Conservation (phyloP, 192 early-diverging fungal species). For the Spinellus fusiger region DNA sequence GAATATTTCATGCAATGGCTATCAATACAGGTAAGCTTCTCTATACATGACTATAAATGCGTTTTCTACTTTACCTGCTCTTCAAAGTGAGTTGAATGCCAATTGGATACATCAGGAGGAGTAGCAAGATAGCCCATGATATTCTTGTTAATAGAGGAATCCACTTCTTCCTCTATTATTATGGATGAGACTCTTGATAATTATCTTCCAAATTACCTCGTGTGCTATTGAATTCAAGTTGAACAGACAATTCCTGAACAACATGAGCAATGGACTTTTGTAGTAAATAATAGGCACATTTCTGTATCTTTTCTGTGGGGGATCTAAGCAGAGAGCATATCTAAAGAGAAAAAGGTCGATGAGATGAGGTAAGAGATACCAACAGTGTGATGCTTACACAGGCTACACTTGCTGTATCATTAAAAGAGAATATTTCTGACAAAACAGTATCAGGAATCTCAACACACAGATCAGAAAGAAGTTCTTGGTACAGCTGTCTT, state of each 20-base stretch:
- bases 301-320: slow-evolving; percentile 35
- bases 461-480: slow-evolving; percentile 11
- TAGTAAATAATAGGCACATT: slow-evolving; percentile 29
- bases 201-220: slow-evolving; percentile 8
- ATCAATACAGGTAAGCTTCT: neutral
- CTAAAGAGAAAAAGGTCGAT: slow-evolving; percentile 4
- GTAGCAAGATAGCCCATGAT: neutral
- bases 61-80: slow-evolving; percentile 14
- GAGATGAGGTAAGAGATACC: neutral
- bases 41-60: too few relatives aligned
- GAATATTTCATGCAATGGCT: slow-evolving; percentile 39
- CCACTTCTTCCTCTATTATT: neutral
- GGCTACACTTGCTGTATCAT: neutral
- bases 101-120: slow-evolving; percentile 10
- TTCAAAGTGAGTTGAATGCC: slow-evolving; percentile 16
- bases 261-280: slow-evolving; percentile 13
- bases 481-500: slow-evolving; percentile 14
- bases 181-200: neutral
- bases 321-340: slow-evolving; percentile 18
- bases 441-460: slow-evolving; percentile 20
- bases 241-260: slow-evolving; percentile 26
- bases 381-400: neutral
- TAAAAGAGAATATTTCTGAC: neutral
- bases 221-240: slow-evolving; percentile 29
- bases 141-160: slow-evolving; percentile 3